A percentile compares a stretch with the other conserved stretches of the same genome.
These are phyloP conservation scores for Turritis glabra DNA, from an alignment of 345 rosid genomes.

Conservation along the genomic window DNA sequence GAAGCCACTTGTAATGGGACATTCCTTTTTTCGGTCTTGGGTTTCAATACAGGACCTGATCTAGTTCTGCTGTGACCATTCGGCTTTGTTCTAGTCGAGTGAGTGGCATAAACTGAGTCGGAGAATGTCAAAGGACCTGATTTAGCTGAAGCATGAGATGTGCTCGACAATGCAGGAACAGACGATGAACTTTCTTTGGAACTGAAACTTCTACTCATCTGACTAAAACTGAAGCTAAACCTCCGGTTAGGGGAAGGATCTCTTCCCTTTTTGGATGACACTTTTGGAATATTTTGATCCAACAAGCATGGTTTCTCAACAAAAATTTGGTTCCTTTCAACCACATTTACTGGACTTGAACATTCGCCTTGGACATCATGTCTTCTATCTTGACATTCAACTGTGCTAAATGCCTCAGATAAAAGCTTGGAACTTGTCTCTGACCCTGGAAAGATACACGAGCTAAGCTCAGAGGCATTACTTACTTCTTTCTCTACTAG, in stretches of 20 bases:
- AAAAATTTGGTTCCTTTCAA: slow-evolving; percentile 24
- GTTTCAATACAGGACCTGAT: slow-evolving; percentile 68
- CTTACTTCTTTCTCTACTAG: slow-evolving; percentile 34
- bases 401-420: slow-evolving; percentile 34
- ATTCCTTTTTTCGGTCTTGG: slow-evolving; percentile 45
- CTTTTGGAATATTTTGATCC: slow-evolving; percentile 44
- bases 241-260: slow-evolving; percentile 63
- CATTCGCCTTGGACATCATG: slow-evolving; percentile 24
- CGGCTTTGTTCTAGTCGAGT: slow-evolving; percentile 44
- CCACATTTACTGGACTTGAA: slow-evolving; percentile 31
- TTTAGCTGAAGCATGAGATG: slow-evolving; percentile 50
- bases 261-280: slow-evolving; percentile 44
- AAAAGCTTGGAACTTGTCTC: slow-evolving; percentile 33
- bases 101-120: slow-evolving; percentile 36
- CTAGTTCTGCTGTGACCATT: slow-evolving; percentile 49
- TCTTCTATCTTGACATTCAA: slow-evolving; percentile 9
- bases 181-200: slow-evolving; percentile 63
- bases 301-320: slow-evolving; percentile 39
- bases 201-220: slow-evolving; percentile 79
- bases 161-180: slow-evolving; percentile 42
- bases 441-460: slow-evolving; percentile 21
- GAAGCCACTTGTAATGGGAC: slow-evolving; percentile 36
- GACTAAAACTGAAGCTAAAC: slow-evolving; percentile 81
- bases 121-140: slow-evolving; percentile 66
- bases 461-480: slow-evolving; percentile 35